Evolutionary conservation across 108 stramenopile genomes (phyloP).

Genomic region (Fragilariopsis cylindrus): DNA sequence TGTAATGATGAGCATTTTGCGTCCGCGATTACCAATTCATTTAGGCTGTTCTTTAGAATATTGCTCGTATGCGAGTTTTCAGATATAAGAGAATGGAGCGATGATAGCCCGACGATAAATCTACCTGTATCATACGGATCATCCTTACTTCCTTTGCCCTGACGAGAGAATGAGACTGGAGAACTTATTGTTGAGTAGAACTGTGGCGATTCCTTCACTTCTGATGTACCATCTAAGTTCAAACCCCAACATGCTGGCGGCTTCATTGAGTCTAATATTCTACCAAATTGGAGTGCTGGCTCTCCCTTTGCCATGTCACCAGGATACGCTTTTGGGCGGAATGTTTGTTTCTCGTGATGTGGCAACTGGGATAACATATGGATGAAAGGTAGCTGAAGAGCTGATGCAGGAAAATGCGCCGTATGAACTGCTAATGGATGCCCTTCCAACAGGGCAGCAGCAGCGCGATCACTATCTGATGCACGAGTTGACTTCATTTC

Average conservation of each 20-base stretch:
- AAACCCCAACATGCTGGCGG: constrained; percentile 73
- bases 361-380: constrained; percentile 69
- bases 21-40: constrained; percentile 19
- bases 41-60: constrained; percentile 20
- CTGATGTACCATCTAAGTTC: neutral
- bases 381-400: constrained; percentile 72
- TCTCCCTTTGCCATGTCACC: constrained; percentile 26
- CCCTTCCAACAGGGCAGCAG: constrained; percentile 75
- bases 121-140: constrained; percentile 19
- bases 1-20: constrained; percentile 7
- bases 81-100: constrained; percentile 4
- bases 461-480: constrained; percentile 46
- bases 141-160: neutral
- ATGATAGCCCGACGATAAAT: constrained; percentile 22
- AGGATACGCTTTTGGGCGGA: neutral
- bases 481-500: constrained; percentile 46
- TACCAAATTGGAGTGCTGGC: constrained; percentile 60
- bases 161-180: constrained; percentile 10
- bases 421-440: constrained; percentile 69
- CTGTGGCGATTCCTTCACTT: constrained; percentile 10
- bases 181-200: neutral
- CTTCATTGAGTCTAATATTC: constrained; percentile 66
- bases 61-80: constrained; percentile 15
- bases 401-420: constrained; percentile 63
- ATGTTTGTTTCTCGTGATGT: constrained; percentile 36